These are phyloP conservation scores for Anthostomella pinea DNA, from an alignment of 2,329 filamentous ascomycete species.

Conservation along the genomic window DNA sequence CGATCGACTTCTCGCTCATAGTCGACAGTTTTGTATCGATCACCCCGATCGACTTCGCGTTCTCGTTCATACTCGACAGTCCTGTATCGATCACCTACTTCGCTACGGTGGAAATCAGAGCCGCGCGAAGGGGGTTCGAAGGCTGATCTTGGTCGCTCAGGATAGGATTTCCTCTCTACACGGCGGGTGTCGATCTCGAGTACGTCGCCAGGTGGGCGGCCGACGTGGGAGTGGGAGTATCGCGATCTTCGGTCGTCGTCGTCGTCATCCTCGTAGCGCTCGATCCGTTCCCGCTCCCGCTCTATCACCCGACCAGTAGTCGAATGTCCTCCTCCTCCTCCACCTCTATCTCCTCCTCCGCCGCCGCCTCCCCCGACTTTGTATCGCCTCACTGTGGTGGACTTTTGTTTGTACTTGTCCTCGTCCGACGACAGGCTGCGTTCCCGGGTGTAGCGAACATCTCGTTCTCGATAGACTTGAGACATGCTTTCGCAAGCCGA, in stretches of 20 bases:
- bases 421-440: slow-evolving; percentile 26
- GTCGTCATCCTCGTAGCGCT: slow-evolving; percentile 26
- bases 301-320: slow-evolving; percentile 20
- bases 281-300: slow-evolving; percentile 22
- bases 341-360: slow-evolving; percentile 34
- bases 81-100: slow-evolving; percentile 26
- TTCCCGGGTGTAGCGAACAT: slow-evolving; percentile 30
- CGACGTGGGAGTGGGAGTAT: slow-evolving; percentile 24
- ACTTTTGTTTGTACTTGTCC: slow-evolving; percentile 29
- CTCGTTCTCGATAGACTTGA: slow-evolving; percentile 30
- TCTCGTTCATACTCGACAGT: slow-evolving; percentile 31
- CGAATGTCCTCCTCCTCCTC: slow-evolving; percentile 20
- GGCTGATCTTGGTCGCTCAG: slow-evolving; percentile 51
- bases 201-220: slow-evolving; percentile 13
- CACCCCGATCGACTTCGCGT: slow-evolving; percentile 19
- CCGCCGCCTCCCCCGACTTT: slow-evolving; percentile 30
- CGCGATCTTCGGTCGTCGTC: slow-evolving; percentile 27
- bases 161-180: slow-evolving; percentile 37
- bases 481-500: slow-evolving; percentile 19
- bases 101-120: slow-evolving; percentile 35
- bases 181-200: slow-evolving; percentile 34
- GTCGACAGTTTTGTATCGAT: slow-evolving; percentile 25
- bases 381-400: slow-evolving; percentile 30
- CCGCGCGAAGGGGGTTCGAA: slow-evolving; percentile 36
- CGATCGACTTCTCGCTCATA: slow-evolving; percentile 28